Percentiles rank a stretch among this genome's conserved stretches.
These are phyloP conservation scores for Kuraishia capsulata DNA, from an alignment of 805 yeast species.

Conservation along the genomic window DNA sequence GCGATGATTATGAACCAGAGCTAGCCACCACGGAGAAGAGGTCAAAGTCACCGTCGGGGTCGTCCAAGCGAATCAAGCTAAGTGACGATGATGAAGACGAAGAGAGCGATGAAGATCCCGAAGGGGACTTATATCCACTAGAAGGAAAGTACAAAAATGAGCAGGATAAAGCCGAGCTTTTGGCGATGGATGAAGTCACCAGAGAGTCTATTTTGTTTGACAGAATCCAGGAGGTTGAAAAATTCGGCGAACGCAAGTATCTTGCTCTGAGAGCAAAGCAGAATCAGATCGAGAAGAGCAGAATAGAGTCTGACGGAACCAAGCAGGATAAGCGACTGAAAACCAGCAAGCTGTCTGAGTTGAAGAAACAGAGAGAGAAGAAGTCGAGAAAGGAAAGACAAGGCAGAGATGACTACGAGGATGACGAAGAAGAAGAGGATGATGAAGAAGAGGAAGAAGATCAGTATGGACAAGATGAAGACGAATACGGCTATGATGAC, in stretches of 20 bases:
- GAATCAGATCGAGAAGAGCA: conserved; percentile 29
- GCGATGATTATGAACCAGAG: conserved; percentile 26
- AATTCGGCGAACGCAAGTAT: conserved; percentile 73
- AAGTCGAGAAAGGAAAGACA: conserved; percentile 19
- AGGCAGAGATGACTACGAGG: conserved; percentile 23
- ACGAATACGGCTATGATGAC: conserved; percentile 31
- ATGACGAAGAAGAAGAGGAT: conserved; percentile 31
- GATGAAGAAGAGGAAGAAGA: conserved; percentile 22
- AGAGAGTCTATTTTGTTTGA: conserved; percentile 89
- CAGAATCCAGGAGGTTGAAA: conserved; percentile 86
- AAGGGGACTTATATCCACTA: conserved; percentile 76
- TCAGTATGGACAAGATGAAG: conserved; percentile 28
- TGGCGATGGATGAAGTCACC: conserved; percentile 82
- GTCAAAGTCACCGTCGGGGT: conserved; percentile 9
- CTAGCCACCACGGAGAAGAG: conserved; percentile 16
- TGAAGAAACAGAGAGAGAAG: conserved; percentile 26
- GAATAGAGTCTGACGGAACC: conserved; percentile 16
- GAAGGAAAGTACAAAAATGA: conserved; percentile 88
- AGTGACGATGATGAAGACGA: conserved; percentile 21
- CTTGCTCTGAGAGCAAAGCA: conserved; percentile 75
- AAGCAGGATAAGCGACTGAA: conserved; percentile 15
- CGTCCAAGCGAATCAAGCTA: conserved; percentile 5
- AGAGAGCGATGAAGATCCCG: conserved; percentile 27
- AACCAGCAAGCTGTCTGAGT: conserved; percentile 24
- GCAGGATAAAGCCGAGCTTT: conserved; percentile 53